Evolutionary conservation across 2,329 filamentous ascomycete species (phyloP), one percentile per base, ranked within the genome.

Genomic region (Claviceps monticola): DNA sequence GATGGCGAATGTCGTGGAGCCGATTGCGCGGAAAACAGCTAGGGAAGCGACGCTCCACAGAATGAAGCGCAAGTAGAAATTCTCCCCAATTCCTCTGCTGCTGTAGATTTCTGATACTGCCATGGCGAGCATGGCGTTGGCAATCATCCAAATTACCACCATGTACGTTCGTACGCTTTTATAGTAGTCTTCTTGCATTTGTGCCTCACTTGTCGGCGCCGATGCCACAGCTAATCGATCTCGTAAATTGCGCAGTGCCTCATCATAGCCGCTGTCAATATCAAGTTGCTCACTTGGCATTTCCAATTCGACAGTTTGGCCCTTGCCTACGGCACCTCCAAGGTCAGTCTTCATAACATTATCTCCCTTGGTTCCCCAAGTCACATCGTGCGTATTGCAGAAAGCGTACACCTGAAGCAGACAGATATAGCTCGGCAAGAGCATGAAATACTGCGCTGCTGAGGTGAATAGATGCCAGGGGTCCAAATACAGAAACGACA

Each of bases 391-490:
- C 0, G 91, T 95, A 72, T 98, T 98, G 74, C 93, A 97, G 69
- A 98, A 98, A 44, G 93, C 93, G 70, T 98, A 98, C 19, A 97
- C 89, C 68, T 98, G 93, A 2, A 98, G 77, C 0, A 88, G 97
- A 73, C 93, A 97, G 68, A 98, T 95, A 72, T 97, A 98, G 41
- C 78, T 84, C 0, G 93, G 93, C 38, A 98, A 75, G 26, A 98
- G 81, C 46, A 90, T 78, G 66, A 98, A 96, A 74, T 98, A 98
- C 66, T 96, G 90, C 0, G 76, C 80, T 0, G 87, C 83, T 0
- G 84, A 91, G 13, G 93, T 98, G 71, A 98, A 86, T 86, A 98
- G 93, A 74, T 98, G 93, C 93, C 93, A 98, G 0, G 93, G 93
- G 60, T 98, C 94, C 46, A 98, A 80, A 69, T 98, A 98, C 55